A percentile compares a stretch with the other conserved stretches of the same genome.
phyloP scores from a whole-genome alignment of 2,329 filamentous ascomycete species.

The Beauveria sp. region DNA sequence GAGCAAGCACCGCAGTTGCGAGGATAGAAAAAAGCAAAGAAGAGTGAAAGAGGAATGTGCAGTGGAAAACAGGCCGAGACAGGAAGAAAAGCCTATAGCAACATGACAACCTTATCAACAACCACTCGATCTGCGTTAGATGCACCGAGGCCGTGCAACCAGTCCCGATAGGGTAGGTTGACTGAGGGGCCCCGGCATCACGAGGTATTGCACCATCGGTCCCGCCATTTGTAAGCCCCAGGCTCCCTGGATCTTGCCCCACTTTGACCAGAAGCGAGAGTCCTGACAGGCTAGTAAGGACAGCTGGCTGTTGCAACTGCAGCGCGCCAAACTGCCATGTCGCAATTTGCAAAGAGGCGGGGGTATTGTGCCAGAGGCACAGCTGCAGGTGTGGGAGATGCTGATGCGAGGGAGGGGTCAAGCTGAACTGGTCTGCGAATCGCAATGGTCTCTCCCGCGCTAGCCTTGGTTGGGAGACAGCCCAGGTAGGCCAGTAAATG shows the following conservation, averaged over 20 bases:
- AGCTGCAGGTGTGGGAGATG: constrained; percentile 3
- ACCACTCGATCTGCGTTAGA: not conserved
- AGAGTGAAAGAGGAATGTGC: not conserved
- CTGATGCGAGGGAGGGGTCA: constrained; percentile 1
- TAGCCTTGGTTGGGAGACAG: not conserved
- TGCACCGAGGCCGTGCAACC: constrained; percentile 1
- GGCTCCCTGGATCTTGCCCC: constrained; percentile 6
- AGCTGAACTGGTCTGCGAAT: not conserved
- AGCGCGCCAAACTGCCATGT: not conserved
- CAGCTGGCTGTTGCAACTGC: not conserved
- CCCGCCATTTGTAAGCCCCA: constrained; percentile 36
- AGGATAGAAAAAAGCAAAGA: not conserved
- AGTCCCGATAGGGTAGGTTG: not conserved
- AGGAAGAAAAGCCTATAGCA: not conserved
- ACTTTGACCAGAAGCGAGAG: not conserved
- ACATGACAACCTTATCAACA: constrained; percentile 7
- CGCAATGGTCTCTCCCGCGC: not conserved
- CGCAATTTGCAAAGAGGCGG: constrained; percentile 11
- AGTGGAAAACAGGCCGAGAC: not conserved
- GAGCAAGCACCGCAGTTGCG: not conserved
- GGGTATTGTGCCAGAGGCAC: constrained; percentile 11
- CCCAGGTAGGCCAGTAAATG: not conserved
- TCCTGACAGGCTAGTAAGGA: constrained; percentile 2
- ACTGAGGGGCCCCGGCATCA: constrained; percentile 33
- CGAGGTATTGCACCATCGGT: constrained; percentile 55